A percentile compares a stretch with the other conserved stretches of the same genome.
Conservation (phyloP, 345 rosid species). For the Eutrema yunnanense region DNA sequence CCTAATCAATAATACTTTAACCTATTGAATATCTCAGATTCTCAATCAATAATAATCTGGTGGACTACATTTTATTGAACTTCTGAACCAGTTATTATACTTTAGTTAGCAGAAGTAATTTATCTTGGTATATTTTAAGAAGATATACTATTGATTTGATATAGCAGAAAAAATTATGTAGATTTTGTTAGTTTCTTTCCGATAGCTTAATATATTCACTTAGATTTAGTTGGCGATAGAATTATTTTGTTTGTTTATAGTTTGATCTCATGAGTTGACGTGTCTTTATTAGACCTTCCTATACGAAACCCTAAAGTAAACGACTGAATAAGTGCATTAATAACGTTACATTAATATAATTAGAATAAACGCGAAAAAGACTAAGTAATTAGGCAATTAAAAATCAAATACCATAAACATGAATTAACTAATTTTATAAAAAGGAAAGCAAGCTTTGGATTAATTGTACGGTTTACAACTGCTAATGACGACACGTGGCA, state of each 20-base stretch:
- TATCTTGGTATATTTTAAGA: too few species aligned
- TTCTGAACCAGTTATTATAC: too few species aligned
- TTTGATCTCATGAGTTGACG: background rate
- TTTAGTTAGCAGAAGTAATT: too few species aligned
- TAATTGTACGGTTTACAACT: slow-evolving; percentile 13
- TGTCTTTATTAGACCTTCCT: background rate
- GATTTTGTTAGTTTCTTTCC: background rate
- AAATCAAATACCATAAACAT: background rate
- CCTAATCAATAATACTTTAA: too few species aligned
- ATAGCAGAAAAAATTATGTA: background rate
- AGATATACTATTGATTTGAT: background rate
- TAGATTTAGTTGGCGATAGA: background rate
- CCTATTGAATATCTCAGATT: too few species aligned
- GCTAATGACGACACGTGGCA: slow-evolving; percentile 25
- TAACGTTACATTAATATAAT: background rate
- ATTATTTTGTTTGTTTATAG: background rate
- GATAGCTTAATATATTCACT: background rate
- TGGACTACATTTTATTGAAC: too few species aligned
- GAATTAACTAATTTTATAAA: background rate
- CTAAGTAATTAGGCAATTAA: background rate
- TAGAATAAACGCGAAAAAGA: background rate
- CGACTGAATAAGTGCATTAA: background rate
- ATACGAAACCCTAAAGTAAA: slow-evolving; percentile 7
- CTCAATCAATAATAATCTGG: too few species aligned
- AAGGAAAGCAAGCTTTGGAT: background rate